Base-by-base conservation (phyloP, 164 flowering plant species). In the Taxillus chinensis region DNA sequence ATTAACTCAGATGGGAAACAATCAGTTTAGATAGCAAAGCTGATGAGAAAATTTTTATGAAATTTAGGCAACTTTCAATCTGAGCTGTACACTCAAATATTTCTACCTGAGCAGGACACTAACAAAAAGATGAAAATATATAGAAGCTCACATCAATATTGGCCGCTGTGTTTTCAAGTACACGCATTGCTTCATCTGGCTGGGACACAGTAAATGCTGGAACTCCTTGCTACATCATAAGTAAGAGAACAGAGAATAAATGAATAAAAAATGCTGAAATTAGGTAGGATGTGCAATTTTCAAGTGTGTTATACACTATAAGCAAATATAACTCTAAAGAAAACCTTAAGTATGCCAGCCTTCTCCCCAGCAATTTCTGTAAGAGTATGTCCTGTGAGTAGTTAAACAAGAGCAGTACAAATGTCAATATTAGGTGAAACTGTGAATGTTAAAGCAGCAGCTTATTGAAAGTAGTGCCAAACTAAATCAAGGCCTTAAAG, bases 311-410 rank as follows among this genome's bases (percentile, higher is more conserved):
- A 62, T 41, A 61, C 11, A 16, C 53, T 67, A 11, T 39, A 41
- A 46, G 6, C 41, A 57, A 51, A 57, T 4, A 52, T 16, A 3
- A 15, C 40, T 63, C 42, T 17, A 51, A 58, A 49, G 12, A 71
- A 56, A 56, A 95, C 99, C 97, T 95, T 95, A 67, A 95, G 87
- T 66, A 95, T 91, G 64, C 99, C 99, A 67, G 99, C 97, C 72
- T 95, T 95, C 76, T 89, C 87, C 61, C 87, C 90, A 70, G 99
- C 97, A 79, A 93, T 93, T 79, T 81, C 82, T 68, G 89, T 93
- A 39, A 95, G 89, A 50, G 97, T 90, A 67, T 95, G 66, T 67
- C 99, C 99, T 92, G 83, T 62, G 61, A 7, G 64, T 45, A 65
- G 67, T 49, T 45, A 58, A 65, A 43, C 43, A 8, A 41, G 11